phyloP scores from a whole-genome alignment of 108 stramenopile genomes.

The Fragilaria radians region DNA sequence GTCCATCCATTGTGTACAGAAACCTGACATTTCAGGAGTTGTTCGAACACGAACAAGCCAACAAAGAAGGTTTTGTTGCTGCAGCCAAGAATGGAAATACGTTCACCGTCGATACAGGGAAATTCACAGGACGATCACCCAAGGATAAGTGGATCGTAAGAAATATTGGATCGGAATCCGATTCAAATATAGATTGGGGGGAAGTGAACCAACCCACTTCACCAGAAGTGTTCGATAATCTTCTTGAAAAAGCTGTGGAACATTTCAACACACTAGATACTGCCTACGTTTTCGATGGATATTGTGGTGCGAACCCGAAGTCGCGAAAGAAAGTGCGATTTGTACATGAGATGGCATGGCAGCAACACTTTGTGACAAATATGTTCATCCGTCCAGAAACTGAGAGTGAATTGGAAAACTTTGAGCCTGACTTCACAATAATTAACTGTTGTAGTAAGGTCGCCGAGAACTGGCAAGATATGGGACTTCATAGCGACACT shows the following conservation, averaged over 20 bases:
- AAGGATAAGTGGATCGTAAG: conserved; percentile 92
- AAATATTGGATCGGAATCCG: conserved; percentile 61
- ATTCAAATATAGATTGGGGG: conserved; percentile 91
- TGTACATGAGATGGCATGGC: conserved; percentile 98
- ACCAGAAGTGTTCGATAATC: conserved; percentile 90
- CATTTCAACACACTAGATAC: conserved; percentile 86
- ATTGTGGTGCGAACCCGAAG: conserved; percentile 84
- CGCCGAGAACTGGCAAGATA: conserved; percentile 85
- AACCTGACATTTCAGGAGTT: conserved; percentile 93
- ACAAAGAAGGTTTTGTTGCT: conserved; percentile 86
- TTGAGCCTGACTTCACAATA: conserved; percentile 94
- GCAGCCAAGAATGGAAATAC: conserved; percentile 82
- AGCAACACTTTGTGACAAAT: conserved; percentile 92
- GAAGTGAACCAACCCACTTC: conserved; percentile 88
- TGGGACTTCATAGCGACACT: conserved; percentile 89
- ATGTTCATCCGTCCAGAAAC: conserved; percentile 95
- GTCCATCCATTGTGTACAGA: conserved; percentile 70
- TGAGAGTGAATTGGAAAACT: conserved; percentile 60
- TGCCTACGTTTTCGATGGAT: conserved; percentile 92
- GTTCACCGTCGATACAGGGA: conserved; percentile 93
- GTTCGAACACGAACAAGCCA: conserved; percentile 84
- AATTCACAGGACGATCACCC: conserved; percentile 96
- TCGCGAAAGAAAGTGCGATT: conserved; percentile 91
- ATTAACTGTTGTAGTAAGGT: conserved; percentile 93
- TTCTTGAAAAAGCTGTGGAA: conserved; percentile 86